Evolutionary conservation across 2,329 filamentous ascomycete species (phyloP), one percentile per base, ranked within the genome.

Genomic region (Amauroascus niger): DNA sequence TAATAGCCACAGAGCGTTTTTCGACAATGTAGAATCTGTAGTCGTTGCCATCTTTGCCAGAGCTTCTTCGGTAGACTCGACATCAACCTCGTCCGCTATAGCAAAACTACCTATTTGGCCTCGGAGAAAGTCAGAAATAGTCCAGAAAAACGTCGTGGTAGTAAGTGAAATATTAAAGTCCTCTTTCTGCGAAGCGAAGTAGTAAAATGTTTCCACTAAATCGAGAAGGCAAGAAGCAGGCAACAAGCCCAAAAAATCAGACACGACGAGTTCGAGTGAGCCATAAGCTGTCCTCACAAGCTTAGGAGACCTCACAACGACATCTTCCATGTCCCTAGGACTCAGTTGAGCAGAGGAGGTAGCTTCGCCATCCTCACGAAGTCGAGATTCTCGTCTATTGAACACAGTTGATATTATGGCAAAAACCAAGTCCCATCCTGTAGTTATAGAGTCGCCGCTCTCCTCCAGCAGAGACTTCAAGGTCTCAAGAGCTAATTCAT

Each of bases 161-260:
- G 93, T 97, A 24, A 98, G 75, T 0, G 91, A 91, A 63, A 97
- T 94, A 61, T 98, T 98, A 35, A 98, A 77, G 64, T 98, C 93
- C 60, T 95, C 87, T 59, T 84, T 79, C 67, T 98, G 93, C 0
- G 83, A 85, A 61, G 88, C 89, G 69, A 97, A 98, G 59, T 86
- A 84, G 63, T 88, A 88, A 20, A 98, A 79, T 9, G 90, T 88
- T 71, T 95, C 86, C 57, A 97, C 83, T 14, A 98, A 78, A 55
- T 84, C 80, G 56, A 83, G 77, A 68, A 85, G 87, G 72, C 79
- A 96, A 48, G 75, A 79, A 66, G 80, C 82, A 44, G 81, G 86
- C 54, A 83, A 77, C 6, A 86, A 82, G 13, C 83, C 78, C 32
- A 98, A 72, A 63, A 98, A 98, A 68, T 98, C 93, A 0, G 93